These are phyloP conservation scores for Leccinum variicolor DNA, from an alignment of 768 basidiomycete genomes.

Conservation along the genomic window DNA sequence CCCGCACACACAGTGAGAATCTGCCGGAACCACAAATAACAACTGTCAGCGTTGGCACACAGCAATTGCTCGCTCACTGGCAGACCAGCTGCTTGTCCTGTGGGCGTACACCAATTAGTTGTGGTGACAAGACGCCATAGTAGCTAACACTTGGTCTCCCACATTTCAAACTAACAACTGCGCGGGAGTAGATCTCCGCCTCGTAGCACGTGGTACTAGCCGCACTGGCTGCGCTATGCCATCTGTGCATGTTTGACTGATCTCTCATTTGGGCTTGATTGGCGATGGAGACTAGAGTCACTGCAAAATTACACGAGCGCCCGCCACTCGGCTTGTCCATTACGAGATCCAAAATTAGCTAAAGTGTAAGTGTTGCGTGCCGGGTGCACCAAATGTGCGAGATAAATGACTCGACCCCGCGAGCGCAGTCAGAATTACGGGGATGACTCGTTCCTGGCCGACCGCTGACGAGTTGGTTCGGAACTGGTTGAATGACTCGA, in stretches of 20 bases:
- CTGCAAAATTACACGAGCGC: not conserved
- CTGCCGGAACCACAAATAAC: conserved; percentile 14
- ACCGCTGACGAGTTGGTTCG: conserved; percentile 14
- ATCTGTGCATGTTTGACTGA: conserved; percentile 14
- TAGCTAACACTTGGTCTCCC: not conserved
- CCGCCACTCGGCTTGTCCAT: conserved; percentile 8
- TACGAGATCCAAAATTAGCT: conserved; percentile 14
- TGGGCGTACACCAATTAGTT: not conserved
- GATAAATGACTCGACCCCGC: conserved; percentile 13
- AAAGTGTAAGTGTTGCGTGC: conserved; percentile 2
- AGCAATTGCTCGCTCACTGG: conserved; percentile 11
- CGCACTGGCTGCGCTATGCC: not conserved
- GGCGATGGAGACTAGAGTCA: conserved; percentile 16
- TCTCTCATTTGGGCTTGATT: conserved; percentile 18
- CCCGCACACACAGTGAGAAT: conserved; percentile 20
- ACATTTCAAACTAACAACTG: conserved; percentile 12
- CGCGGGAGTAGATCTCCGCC: conserved; percentile 12
- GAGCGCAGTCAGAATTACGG: conserved; percentile 6
- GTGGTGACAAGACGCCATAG: not conserved
- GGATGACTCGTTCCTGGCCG: conserved; percentile 24
- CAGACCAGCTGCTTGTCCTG: not conserved
- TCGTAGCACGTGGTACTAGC: conserved; percentile 15
- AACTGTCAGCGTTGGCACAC: conserved; percentile 16
- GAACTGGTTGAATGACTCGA: conserved; percentile 9
- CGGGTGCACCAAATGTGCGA: conserved; percentile 9